Evolutionary conservation across 257 asterid species (phyloP), one percentile per base, ranked within the genome.

Genomic region (Mentha longifolia): DNA sequence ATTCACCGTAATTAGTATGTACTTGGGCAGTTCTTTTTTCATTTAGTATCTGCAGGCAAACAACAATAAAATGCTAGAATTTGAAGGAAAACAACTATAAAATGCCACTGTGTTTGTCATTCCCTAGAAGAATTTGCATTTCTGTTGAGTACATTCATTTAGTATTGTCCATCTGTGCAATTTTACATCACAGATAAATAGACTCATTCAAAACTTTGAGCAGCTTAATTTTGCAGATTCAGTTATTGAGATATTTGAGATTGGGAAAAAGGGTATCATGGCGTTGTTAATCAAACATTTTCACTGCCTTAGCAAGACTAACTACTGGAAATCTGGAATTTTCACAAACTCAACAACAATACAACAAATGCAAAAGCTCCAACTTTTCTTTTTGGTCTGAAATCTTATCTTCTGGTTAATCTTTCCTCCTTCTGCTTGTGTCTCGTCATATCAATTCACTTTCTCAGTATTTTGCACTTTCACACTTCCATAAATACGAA

Each of bases 231-330:
- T n/a, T 43, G 57, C 15, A 17, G 42, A 52, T 28, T 9, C 59
- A 51, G n/a, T 54, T 55, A 39, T 52, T 43, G n/a, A 0, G 65
- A 20, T 22, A 16, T 45, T 33, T 45, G 61, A 28, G 35, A 12
- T 17, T 45, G 49, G 19, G 30, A 30, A 33, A 50, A 37, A 20
- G 3, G 61, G 17, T 16, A 47, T 22, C 55, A 11, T 30, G 39
- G 39, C 60, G 35, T 61, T 49, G 57, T 15, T 17, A 41, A 42
- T 45, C 65, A 47, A 68, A 68, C 50, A 67, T 68, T 20, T 35
- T 55, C 35, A 56, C 67, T 43, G 76, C 22, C 45, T 35, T 39
- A 22, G 70, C 35, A 57, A 73, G 63, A 77, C 37, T 13, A 72
- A 31, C 20, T 59, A 61, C 39, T 16, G 45, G 14, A 61, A 31